Conservation (phyloP, 2,329 filamentous ascomycete genomes). For the Verruconis gallopava region DNA sequence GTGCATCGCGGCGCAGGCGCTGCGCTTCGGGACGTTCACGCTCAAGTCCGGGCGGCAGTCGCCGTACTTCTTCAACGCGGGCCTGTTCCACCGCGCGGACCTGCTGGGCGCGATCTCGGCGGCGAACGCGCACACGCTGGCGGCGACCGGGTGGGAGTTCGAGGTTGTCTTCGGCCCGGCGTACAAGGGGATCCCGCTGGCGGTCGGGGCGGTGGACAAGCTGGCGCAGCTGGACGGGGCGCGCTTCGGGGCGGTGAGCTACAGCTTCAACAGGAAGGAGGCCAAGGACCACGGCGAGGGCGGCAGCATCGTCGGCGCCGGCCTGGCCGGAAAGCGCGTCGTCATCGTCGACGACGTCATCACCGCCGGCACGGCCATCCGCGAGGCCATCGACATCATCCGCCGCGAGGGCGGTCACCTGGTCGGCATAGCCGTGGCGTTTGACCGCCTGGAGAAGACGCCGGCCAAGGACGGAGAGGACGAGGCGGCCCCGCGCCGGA, state of each 20-base stretch:
- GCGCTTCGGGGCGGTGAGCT: conserved; percentile 58
- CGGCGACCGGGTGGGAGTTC: conserved; percentile 42
- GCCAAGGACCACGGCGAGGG: conserved; percentile 93
- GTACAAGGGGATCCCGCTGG: conserved; percentile 95
- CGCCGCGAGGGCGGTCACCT: conserved; percentile 71
- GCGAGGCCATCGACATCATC: conserved; percentile 86
- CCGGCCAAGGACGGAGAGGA: conserved; percentile 42
- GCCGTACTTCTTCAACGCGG: conserved; percentile 97
- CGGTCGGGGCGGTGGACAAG: conserved; percentile 61
- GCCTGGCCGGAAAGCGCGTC: conserved; percentile 71
- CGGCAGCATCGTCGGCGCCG: conserved; percentile 79
- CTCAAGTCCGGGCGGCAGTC: conserved; percentile 86
- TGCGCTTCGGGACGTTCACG: conserved; percentile 73
- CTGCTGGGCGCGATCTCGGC: conserved; percentile 65
- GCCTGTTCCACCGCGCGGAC: conserved; percentile 71
- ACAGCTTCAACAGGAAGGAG: conserved; percentile 93
- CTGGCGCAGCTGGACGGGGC: conserved; percentile 55
- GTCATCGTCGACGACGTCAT: conserved; percentile 95
- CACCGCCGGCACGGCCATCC: conserved; percentile 85
- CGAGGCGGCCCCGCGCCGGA: conserved; percentile 55
- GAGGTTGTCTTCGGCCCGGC: conserved; percentile 89
- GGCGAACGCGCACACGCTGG: conserved; percentile 59
- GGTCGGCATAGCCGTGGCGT: conserved; percentile 74
- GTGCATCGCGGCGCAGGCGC: conserved; percentile 53
- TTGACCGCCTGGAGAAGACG: conserved; percentile 78